A percentile compares a stretch with the other conserved stretches of the same genome.
Evolutionary conservation across 176 grass and related monocot genomes (phyloP).

Genomic region (Sorghum bicolor): Sorghum_bicolor_NCBIv3 NC_012876.2:63492001-63492500

Average conservation of each 20-base stretch:
- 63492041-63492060: neutral
- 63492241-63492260: neutral
- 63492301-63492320: neutral
- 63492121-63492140: neutral
- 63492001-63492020: no score
- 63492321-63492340: neutral
- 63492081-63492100: neutral
- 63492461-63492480: conserved; percentile 45
- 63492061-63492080: neutral
- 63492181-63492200: neutral
- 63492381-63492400: conserved; percentile 80
- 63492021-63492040: neutral
- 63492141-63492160: neutral
- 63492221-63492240: neutral
- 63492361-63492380: conserved; percentile 44
- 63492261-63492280: neutral
- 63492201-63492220: neutral
- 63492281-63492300: neutral
- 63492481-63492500: conserved; percentile 40
- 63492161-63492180: neutral
- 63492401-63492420: conserved; percentile 65
- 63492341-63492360: neutral
- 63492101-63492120: neutral
- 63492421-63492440: conserved; percentile 36
- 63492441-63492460: conserved; percentile 67